A percentile compares a stretch with the other conserved stretches of the same genome.
These are phyloP conservation scores for Kazachstania martiniae DNA, from an alignment of 805 yeast genomes.

Conservation along the genomic window DNA sequence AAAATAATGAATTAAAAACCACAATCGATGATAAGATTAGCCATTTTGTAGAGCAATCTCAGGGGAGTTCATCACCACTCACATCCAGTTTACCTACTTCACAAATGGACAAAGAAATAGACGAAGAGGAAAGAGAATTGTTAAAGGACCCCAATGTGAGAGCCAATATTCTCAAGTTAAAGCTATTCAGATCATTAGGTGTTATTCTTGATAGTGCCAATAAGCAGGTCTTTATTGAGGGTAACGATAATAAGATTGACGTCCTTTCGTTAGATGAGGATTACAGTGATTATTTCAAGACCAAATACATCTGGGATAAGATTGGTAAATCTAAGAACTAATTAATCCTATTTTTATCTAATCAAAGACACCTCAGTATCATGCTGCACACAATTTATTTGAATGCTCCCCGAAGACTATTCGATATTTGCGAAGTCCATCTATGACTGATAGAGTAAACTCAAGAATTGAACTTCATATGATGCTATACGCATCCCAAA, in stretches of 20 bases:
- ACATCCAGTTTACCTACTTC: background rate
- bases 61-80: no score
- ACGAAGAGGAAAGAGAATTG: slow-evolving; percentile 5
- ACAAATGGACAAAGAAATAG: background rate
- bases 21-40: slow-evolving; percentile 12
- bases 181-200: slow-evolving; percentile 52
- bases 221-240: slow-evolving; percentile 40
- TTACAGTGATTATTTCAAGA: slow-evolving; percentile 56
- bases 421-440: no score
- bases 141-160: slow-evolving; percentile 13
- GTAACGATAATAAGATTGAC: slow-evolving; percentile 35
- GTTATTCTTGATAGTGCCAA: slow-evolving; percentile 35
- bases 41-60: slow-evolving; percentile 2
- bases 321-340: slow-evolving; percentile 1
- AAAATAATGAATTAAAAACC: slow-evolving; percentile 12
- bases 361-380: no score
- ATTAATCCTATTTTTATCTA: no score
- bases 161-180: slow-evolving; percentile 37
- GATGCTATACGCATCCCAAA: no score
- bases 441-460: no score
- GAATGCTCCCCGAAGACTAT: no score
- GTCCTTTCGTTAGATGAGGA: slow-evolving; percentile 40
- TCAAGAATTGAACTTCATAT: no score
- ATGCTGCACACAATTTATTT: no score
- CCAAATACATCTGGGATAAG: slow-evolving; percentile 73